Base-by-base conservation (phyloP, 2,329 filamentous ascomycete genomes). In the Cercospora sp. region DNA sequence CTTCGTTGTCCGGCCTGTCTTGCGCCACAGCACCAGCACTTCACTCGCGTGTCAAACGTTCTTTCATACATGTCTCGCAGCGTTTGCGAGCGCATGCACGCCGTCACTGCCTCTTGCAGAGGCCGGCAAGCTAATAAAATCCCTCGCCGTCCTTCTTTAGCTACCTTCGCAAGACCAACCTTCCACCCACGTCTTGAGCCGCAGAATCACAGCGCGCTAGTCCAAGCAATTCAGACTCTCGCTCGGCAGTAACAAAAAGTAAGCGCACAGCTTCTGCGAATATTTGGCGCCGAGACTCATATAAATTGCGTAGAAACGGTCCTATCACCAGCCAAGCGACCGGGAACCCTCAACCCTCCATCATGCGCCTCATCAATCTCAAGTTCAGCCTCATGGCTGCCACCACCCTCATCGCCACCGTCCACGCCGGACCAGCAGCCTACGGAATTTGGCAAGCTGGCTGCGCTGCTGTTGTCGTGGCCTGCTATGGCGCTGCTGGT, bases 361-460 rank as follows among this genome's bases (percentile, higher is more conserved):
- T 7, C 31, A 60, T 64, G 61, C 65, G n/a, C 57, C 23, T 48
- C 31, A 9, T 8, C 31, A 42, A 20, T 18, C 9, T 16, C 48
- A 60, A 59, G 18, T 31, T 23, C 30, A 16, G 36, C 51, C 10
- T 69, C 23, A 3, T 33, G 9, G 13, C 48, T 10, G 23, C 67
- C n/a, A 18, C 61, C 3, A 5, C 16, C 16, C 23, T 67, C n/a
- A 7, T 20, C 13, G 18, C 30, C 13, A 36, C 36, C 16, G 59
- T 23, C 16, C 33, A n/a, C 5, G 78, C 77, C 7, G 80, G 80
- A 0, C 80, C 79, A 0, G 30, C 72, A 1, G 77, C 73, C 8
- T 86, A 86, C 67, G 83, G 80, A 0, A 60, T 81, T 3, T 86
- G 83, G 57, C 83, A 86, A 72, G 79, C 80, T 0, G 83, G 83